Percentiles rank a stretch among this genome's conserved stretches.
These are phyloP conservation scores for Vitis amurensis DNA, from an alignment of 164 flowering plant genomes.

Conservation along the genomic window DNA sequence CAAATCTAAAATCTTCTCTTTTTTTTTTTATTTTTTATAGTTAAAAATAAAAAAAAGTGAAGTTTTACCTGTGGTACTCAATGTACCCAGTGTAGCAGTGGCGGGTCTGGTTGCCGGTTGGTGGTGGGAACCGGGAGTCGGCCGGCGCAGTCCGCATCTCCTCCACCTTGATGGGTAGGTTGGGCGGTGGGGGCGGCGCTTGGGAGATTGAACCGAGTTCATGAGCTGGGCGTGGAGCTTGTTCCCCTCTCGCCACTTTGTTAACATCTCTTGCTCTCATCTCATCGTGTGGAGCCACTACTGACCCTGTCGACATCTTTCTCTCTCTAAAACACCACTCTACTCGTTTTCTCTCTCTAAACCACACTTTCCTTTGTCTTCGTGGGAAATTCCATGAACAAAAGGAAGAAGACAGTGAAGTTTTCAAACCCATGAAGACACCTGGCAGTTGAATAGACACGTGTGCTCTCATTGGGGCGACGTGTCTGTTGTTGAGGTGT, in stretches of 20 bases:
- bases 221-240: constrained; percentile 50
- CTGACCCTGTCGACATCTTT: constrained; percentile 4
- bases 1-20: too few species aligned
- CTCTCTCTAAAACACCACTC: not conserved
- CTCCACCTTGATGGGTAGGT: constrained; percentile 10
- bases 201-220: constrained; percentile 26
- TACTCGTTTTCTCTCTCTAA: too few species aligned
- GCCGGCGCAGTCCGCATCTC: constrained; percentile 21
- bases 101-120: constrained; percentile 42
- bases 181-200: constrained; percentile 20
- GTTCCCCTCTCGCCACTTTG: constrained; percentile 43
- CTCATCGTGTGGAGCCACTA: constrained; percentile 36
- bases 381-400: too few species aligned
- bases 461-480: too few species aligned
- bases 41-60: too few species aligned
- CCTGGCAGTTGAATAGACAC: too few species aligned
- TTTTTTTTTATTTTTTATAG: too few species aligned
- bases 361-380: too few species aligned
- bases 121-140: constrained; percentile 22
- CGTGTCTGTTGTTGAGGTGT: too few species aligned
- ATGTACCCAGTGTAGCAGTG: constrained; percentile 37
- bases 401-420: too few species aligned
- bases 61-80: constrained; percentile 36
- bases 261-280: constrained; percentile 44
- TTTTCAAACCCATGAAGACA: too few species aligned